Base-by-base conservation (phyloP, 371 early-diverging fungal genomes). In the Haplosporangium sp. region DNA sequence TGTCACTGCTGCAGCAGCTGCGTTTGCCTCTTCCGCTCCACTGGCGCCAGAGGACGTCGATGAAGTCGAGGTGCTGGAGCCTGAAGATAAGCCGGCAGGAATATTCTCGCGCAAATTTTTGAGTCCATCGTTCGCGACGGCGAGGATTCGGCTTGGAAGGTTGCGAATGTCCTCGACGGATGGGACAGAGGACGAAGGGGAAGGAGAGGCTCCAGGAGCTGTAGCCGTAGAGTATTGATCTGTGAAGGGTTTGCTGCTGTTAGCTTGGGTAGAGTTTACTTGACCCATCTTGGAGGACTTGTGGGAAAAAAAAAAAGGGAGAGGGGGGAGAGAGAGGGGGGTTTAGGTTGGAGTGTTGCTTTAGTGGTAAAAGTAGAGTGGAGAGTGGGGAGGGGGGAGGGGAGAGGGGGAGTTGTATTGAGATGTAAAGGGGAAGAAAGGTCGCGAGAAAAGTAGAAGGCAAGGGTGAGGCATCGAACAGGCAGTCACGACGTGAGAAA, bases 111-210 rank as follows among this genome's bases (percentile, higher is more conserved):
- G 60, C 37, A 67, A 20, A n/a, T 48, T 43, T 38, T 45, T 59
- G 1, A 67, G 46, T 3, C 45, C 53, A 11, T 60, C 53, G 38
- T 43, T 52, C 38, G 59, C 55, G 0, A 55, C 20, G 10, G 67
- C 54, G 13, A 67, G 48, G 48, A 60, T 55, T 16, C 61, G 47
- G 6, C 43, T 29, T 2, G 67, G n/a, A 29, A 55, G 18, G 47
- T 67, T 41, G 21, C 60, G 67, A 16, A 67, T 36, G 18, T 55
- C 55, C 20, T 67, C 67, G 29, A 67, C 46, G 21, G 67, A 67
- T 7, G 67, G 56, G 12, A 60, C 13, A 3, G 16, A 12, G 4
- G 61, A 18, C 0, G 61, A 51, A 41, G 61, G 11, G 11, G 61
- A 48, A 9, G 60, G 47, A 2, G 60, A 47, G 14, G 64, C 8